These are phyloP conservation scores for Colletotrichum chrysophilum DNA, from an alignment of 2,329 filamentous ascomycete genomes.

Conservation along the genomic window DNA sequence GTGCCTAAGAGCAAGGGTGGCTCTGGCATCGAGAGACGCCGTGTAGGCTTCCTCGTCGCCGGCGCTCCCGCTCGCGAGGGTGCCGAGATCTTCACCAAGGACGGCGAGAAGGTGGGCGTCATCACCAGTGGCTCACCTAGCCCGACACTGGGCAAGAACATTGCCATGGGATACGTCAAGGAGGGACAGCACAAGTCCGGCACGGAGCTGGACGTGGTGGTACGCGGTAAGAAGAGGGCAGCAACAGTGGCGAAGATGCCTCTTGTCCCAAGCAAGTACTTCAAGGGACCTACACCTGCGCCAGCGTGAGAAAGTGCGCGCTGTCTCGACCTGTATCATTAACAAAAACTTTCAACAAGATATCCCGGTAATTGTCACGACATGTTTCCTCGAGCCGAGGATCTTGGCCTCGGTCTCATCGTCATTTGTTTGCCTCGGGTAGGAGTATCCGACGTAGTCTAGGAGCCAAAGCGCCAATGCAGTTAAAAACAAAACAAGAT, in stretches of 20 bases:
- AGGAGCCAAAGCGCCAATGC: neutral
- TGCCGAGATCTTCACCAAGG: constrained; percentile 72
- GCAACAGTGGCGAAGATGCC: constrained; percentile 88
- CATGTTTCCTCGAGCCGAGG: neutral
- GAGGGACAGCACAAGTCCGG: constrained; percentile 83
- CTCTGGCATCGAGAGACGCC: constrained; percentile 70
- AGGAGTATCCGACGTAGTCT: neutral
- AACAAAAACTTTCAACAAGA: constrained; percentile 16
- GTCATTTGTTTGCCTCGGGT: neutral
- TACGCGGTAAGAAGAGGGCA: constrained; percentile 77
- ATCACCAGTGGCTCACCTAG: constrained; percentile 92
- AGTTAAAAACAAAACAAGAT: neutral
- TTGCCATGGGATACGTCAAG: constrained; percentile 93
- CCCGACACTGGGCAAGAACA: constrained; percentile 85
- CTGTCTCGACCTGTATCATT: neutral
- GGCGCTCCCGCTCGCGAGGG: constrained; percentile 92
- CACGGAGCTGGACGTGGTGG: constrained; percentile 78
- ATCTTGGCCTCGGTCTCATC: neutral
- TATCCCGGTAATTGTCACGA: constrained; percentile 1
- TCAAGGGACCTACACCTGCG: constrained; percentile 45
- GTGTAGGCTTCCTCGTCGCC: constrained; percentile 82
- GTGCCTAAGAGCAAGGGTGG: constrained; percentile 76
- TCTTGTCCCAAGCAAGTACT: constrained; percentile 83
- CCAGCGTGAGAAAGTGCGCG: neutral
- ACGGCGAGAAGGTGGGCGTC: constrained; percentile 72